Evolutionary conservation across 148 eudicot genomes (phyloP).

Genomic region (Rhododendron vialii): DNA sequence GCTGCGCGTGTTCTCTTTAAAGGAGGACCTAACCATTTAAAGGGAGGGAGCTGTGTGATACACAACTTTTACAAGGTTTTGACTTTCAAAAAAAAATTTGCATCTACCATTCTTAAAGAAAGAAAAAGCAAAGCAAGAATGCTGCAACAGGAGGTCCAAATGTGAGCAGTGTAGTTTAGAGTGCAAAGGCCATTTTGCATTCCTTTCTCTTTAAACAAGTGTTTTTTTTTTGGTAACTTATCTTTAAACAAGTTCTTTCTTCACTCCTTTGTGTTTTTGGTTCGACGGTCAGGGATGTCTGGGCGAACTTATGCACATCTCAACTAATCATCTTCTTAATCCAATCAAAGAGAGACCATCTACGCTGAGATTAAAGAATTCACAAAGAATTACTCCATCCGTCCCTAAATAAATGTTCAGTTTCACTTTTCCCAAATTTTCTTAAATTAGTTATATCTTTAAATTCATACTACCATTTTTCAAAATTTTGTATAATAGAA

Average conservation of each 20-base stretch:
- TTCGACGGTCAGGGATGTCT: not conserved
- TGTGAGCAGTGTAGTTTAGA: not conserved
- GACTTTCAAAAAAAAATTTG: not conserved
- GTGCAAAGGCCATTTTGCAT: slow-evolving; percentile 1
- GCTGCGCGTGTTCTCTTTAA: not conserved
- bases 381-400: too few species aligned
- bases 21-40: not conserved
- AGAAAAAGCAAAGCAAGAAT: not conserved
- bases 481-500: too few species aligned
- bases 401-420: too few species aligned
- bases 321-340: too few species aligned
- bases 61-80: not conserved
- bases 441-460: too few species aligned
- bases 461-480: too few species aligned
- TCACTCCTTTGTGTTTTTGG: not conserved
- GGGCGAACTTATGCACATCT: too few species aligned
- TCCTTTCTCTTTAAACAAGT: not conserved
- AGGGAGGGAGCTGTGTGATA: not conserved
- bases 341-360: too few species aligned
- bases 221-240: not conserved
- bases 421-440: too few species aligned
- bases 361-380: too few species aligned
- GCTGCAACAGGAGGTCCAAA: not conserved
- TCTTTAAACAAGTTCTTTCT: not conserved
- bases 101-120: not conserved